Percentiles rank a stretch among this genome's conserved stretches.
These are phyloP conservation scores for Globisporangium yorkense DNA, from an alignment of 352 stramenopile species.

Conservation along the genomic window DNA sequence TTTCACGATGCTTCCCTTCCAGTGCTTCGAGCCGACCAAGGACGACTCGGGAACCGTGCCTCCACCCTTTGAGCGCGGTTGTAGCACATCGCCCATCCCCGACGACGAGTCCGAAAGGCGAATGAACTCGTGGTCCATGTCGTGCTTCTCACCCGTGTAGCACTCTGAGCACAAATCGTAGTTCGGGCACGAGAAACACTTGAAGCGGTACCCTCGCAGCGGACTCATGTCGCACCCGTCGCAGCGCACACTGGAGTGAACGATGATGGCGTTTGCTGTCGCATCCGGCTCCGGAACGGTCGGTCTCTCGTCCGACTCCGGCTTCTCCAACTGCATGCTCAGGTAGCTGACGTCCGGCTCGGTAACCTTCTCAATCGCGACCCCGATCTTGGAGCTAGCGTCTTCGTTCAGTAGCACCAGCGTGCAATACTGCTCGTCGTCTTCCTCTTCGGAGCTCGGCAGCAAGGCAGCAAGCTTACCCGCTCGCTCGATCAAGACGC, in stretches of 20 bases:
- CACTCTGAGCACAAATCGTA: conserved; percentile 70
- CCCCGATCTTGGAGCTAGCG: conserved; percentile 32
- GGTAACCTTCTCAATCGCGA: conserved; percentile 30
- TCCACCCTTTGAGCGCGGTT: conserved; percentile 49
- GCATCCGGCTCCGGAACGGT: conserved; percentile 17
- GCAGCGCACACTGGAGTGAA: conserved; percentile 67
- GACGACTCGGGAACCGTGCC: conserved; percentile 39
- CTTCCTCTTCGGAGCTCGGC: neutral
- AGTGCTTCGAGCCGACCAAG: conserved; percentile 54
- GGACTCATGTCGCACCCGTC: conserved; percentile 74
- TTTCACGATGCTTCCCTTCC: conserved; percentile 52
- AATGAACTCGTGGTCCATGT: conserved; percentile 64
- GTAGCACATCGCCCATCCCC: conserved; percentile 48
- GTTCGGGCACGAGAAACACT: conserved; percentile 70
- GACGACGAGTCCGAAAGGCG: conserved; percentile 35
- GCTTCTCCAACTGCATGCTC: conserved; percentile 9
- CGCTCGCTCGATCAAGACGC: conserved; percentile 27
- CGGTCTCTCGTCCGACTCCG: neutral
- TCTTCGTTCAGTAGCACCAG: conserved; percentile 48
- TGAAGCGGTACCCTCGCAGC: conserved; percentile 62
- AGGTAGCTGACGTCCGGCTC: conserved; percentile 35
- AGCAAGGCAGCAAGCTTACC: conserved; percentile 17
- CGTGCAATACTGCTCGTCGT: conserved; percentile 24
- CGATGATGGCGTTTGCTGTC: conserved; percentile 22
- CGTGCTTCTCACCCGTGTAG: conserved; percentile 59